These are phyloP conservation scores for Auriscalpium vulgare DNA, from an alignment of 768 basidiomycete species.

Conservation along the genomic window DNA sequence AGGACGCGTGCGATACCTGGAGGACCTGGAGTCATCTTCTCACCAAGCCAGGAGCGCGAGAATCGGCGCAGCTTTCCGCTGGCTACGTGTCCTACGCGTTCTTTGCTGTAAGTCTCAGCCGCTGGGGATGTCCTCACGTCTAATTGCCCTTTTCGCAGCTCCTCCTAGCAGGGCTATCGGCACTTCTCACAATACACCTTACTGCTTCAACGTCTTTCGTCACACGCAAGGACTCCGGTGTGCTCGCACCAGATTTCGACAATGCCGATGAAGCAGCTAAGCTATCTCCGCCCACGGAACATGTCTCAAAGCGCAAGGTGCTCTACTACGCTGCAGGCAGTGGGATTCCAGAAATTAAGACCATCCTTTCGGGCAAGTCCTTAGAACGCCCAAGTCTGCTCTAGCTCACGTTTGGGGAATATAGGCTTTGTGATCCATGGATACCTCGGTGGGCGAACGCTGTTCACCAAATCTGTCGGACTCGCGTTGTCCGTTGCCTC, in stretches of 20 bases:
- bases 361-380: slow-evolving; percentile 69
- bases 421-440: slow-evolving; percentile 94
- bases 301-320: slow-evolving; percentile 46
- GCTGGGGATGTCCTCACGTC: not conserved
- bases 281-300: slow-evolving; percentile 15
- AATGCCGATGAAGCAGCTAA: slow-evolving; percentile 14
- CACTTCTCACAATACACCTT: slow-evolving; percentile 75
- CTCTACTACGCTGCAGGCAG: slow-evolving; percentile 94
- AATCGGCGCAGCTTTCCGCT: slow-evolving; percentile 35
- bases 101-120: slow-evolving; percentile 58
- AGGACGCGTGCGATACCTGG: slow-evolving; percentile 60
- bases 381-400: not conserved
- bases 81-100: slow-evolving; percentile 64
- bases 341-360: slow-evolving; percentile 96
- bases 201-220: slow-evolving; percentile 85
- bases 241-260: slow-evolving; percentile 40
- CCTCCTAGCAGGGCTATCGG: slow-evolving; percentile 60
- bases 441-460: slow-evolving; percentile 83
- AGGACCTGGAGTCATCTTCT: slow-evolving; percentile 63
- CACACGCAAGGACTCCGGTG: slow-evolving; percentile 86
- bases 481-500: slow-evolving; percentile 88
- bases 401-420: slow-evolving; percentile 6
- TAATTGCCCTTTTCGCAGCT: slow-evolving; percentile 37
- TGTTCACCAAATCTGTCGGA: slow-evolving; percentile 87
- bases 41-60: slow-evolving; percentile 21